Evolutionary conservation across 2,329 filamentous ascomycete genomes (phyloP), one percentile per base, ranked within the genome.

Genomic region (Didymellaceae sp.): DNA sequence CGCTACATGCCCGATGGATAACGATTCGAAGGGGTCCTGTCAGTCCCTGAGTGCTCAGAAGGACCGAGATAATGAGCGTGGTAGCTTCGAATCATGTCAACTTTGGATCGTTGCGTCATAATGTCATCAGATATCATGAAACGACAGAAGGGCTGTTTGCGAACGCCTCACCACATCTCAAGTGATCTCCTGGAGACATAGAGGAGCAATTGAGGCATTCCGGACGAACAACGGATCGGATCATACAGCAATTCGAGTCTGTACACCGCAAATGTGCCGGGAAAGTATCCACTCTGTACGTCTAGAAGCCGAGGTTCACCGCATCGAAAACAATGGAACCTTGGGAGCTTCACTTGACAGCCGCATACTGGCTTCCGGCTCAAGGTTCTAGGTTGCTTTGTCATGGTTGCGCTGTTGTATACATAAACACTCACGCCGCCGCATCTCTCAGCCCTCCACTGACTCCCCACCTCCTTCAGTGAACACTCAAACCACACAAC

Each of bases 221-320:
- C 32, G 28, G 26, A 39, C 39, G 16, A 39, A 30, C 22, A 31
- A 18, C 24, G 37, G 48, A 42, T 16, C 21, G 28, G 14, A 6
- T 9, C 5, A 28, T 11, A 32, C 9, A 52, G 16, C 32, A 9
- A 52, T 43, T 43, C n/a, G 42, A 52, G 37, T 41, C 25, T 42
- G 9, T 32, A 45, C 16, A 42, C 17, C 17, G 31, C 42, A 46
- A 25, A 32, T 20, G 20, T 26, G 30, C 18, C 48, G 31, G 38
- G 32, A 46, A 32, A 42, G 42, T 46, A 26, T 26, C 42, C 42
- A 43, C 42, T 18, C 13, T 52, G 30, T 40, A 30, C 25, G 42
- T 22, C 30, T 37, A 41, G 39, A 48, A 45, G 50, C 50, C 50
- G 50, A 53, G 39, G 50, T 53, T 48, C 40, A 48, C 50, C 50